Evolutionary conservation across 371 early-diverging fungal species (phyloP), one percentile per base, ranked within the genome.

Genomic region (Mortierella sp.): DNA sequence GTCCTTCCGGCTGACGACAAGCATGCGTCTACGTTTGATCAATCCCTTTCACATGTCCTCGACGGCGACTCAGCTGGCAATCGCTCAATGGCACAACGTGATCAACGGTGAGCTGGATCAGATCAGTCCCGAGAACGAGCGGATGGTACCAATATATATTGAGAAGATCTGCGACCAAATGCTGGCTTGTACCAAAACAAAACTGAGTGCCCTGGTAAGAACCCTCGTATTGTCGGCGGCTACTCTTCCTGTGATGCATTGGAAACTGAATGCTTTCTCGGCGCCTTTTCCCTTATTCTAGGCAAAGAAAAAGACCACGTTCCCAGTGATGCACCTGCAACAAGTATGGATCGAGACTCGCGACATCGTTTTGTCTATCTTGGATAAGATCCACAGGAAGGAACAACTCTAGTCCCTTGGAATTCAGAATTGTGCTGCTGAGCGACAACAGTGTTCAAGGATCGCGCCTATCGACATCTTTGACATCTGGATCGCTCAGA

Each of bases 71-170:
- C 76, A 76, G 7, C 69, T 61, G 60, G 51, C 70, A 64, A 53
- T 79, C 71, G 27, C 73, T 30, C 80, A 82, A 4, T 88, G 88
- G 88, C 84, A 86, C 27, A 83, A 82, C 54, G 82, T 85, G 3
- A 78, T 88, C 1, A 81, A 82, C 79, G 88, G 88, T 2, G 81
- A 84, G 28, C 62, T 79, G 24, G 88, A 88, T 10, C 66, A 67
- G 10, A 85, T 88, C 26, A 84, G 80, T 50, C 55, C 58, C 1
- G 83, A 84, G 38, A 88, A 85, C 58, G 88, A 88, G 60, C 69
- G 81, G 16, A 69, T 79, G 48, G 81, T 82, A 3, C 64, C 81
- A 0, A 54, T 82, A 30, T 72, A 83, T 79, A 61, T 86, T n/a
- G 76, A 76, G 24, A 38, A 52, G 18, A 58, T 76, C 12, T 76